Evolutionary conservation across 306 rosid species (phyloP).

Genomic region (Clitoria ternatea): DNA sequence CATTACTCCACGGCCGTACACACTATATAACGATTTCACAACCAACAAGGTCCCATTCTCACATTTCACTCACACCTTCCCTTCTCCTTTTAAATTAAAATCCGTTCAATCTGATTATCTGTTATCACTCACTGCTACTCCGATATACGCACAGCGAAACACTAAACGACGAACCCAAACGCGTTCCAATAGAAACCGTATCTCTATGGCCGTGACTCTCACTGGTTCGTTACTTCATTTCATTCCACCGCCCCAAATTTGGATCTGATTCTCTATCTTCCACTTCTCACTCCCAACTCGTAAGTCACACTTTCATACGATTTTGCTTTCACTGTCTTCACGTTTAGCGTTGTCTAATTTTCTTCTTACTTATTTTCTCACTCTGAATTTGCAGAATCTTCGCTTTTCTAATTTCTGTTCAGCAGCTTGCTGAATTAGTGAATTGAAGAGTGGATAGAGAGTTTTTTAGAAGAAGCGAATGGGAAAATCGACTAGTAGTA

Average conservation of each 20-base stretch:
- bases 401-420: neutral
- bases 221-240: neutral
- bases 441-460: neutral
- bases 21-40: conserved; percentile 24
- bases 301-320: neutral
- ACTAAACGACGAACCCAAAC: conserved; percentile 47
- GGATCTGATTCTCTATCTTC: conserved; percentile 31
- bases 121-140: no score
- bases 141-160: neutral
- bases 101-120: neutral
- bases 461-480: conserved; percentile 20
- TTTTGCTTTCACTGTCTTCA: no score
- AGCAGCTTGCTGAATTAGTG: conserved; percentile 17
- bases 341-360: no score
- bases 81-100: neutral
- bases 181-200: conserved; percentile 31
- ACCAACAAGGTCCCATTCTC: conserved; percentile 8
- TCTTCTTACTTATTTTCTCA: no score
- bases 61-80: neutral
- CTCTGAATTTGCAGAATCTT: neutral
- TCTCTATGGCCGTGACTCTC: neutral
- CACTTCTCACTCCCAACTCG: neutral
- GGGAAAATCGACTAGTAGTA: conserved; percentile 61
- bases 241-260: neutral
- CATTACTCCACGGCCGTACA: conserved; percentile 25